Conservation (phyloP, 2,329 filamentous ascomycete genomes). For the Penicillium digitatum region DNA sequence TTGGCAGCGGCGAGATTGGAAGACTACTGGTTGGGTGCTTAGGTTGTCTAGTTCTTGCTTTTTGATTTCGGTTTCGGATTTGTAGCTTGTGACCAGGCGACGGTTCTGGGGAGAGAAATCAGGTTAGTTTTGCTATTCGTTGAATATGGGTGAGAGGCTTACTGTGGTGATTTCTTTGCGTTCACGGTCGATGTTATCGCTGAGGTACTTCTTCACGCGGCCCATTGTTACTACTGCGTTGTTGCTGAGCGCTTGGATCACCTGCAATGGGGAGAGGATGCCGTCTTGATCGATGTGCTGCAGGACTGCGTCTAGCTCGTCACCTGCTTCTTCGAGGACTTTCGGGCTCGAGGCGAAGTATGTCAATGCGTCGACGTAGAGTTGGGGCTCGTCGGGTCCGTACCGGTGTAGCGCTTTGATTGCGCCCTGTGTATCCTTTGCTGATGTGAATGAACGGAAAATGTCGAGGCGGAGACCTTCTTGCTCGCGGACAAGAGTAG, state of each 20-base stretch:
- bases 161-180: conserved; percentile 73
- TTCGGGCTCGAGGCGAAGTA: conserved; percentile 85
- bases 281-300: conserved; percentile 84
- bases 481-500: conserved; percentile 87
- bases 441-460: conserved; percentile 90
- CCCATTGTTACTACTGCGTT: conserved; percentile 92
- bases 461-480: conserved; percentile 91
- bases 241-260: conserved; percentile 81
- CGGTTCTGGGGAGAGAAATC: conserved; percentile 58
- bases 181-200: conserved; percentile 83
- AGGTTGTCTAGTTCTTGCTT: conserved; percentile 74
- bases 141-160: conserved; percentile 14
- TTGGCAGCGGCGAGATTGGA: conserved; percentile 84
- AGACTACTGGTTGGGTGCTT: conserved; percentile 74
- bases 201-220: conserved; percentile 89
- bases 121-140: conserved; percentile 14
- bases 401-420: conserved; percentile 89
- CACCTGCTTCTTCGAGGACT: conserved; percentile 79
- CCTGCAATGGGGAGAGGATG: conserved; percentile 91
- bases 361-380: conserved; percentile 86
- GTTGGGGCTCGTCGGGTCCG: conserved; percentile 80
- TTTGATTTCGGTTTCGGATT: conserved; percentile 75
- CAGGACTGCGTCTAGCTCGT: conserved; percentile 76
- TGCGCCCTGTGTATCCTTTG: conserved; percentile 84
- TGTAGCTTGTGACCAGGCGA: conserved; percentile 76